Base-by-base conservation (phyloP, 176 grass and related monocot genomes). In the Zea mays region DNA sequence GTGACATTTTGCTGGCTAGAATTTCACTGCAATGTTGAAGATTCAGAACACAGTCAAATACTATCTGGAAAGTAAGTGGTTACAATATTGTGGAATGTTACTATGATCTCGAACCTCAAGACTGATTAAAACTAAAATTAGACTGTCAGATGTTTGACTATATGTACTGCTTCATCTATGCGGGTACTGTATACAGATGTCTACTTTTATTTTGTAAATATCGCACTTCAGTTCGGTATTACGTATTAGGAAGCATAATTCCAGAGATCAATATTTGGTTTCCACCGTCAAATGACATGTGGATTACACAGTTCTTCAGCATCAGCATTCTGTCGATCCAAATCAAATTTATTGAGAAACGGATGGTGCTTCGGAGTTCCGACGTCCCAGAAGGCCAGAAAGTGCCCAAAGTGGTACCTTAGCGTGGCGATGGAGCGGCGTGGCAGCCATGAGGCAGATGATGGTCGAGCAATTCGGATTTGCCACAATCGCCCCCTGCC, bases 381-480 rank as follows among this genome's bases (percentile, higher is more conserved):
- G 21, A 39, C 33, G 37, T 39, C 33, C 10, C 48, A 59, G 10
- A 19, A 40, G 70, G 65, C 7, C 44, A 62, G 16, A 37, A 50
- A 65, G 67, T 27, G 59, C 19, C 2, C 64, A 79, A 79, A 76
- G 9, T 46, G 3, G 27, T 63, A 92, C 96, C 96, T 90, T 99
- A 10, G 90, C 92, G 50, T 87, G 81, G 54, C 83, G 92, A 86
- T 99, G 96, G 43, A 99, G 90, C 34, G 96, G 96, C 57, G 96
- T 99, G 45, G 85, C 96, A 64, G 90, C 96, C 96, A 99, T 89
- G 43, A 95, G 86, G 79, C 96, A 99, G 33, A 95, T 99, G 78
- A 99, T 99, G 62, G 96, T 99, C 1, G 96, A 99, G 7, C 96
- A 99, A 77, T 99, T 99, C 10, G 96, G 96, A 43, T 95, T 99